A percentile compares a stretch with the other conserved stretches of the same genome.
Conservation (phyloP, 345 rosid species). For the Erodium maritimum region DNA sequence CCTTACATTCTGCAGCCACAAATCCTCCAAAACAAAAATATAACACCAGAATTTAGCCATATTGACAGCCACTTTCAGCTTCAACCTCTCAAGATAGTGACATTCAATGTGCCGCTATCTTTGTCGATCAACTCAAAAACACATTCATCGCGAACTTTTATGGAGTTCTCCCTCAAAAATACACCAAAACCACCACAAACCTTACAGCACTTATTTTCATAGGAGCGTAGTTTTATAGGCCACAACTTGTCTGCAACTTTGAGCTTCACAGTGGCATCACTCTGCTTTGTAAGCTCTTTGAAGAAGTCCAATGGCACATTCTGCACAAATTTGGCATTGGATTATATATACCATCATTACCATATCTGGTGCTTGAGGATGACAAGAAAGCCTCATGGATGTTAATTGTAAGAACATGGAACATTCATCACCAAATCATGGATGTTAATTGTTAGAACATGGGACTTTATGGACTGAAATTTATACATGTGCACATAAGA, state of each 20-base stretch:
- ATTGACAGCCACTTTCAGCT: not conserved
- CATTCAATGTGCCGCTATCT: not conserved
- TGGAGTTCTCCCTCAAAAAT: not conserved
- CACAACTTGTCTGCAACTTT: not conserved
- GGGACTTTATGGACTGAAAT: too few species aligned
- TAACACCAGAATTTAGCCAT: too few species aligned
- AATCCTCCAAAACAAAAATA: too few species aligned
- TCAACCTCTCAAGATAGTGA: not conserved
- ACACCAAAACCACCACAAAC: not conserved
- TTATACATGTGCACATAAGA: not conserved
- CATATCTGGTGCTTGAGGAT: not conserved
- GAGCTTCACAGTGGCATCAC: not conserved
- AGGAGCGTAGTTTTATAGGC: not conserved
- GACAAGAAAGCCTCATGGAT: too few species aligned
- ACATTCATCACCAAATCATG: too few species aligned
- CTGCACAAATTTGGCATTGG: not conserved
- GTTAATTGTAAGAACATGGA: too few species aligned
- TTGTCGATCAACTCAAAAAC: not conserved
- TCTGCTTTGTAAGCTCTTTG: not conserved
- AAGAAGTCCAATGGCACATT: not conserved
- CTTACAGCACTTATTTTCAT: not conserved
- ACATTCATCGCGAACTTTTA: not conserved
- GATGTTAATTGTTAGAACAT: too few species aligned
- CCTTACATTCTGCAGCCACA: too few species aligned
- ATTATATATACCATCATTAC: not conserved